Evolutionary conservation across 306 rosid genomes (phyloP), one percentile per base, ranked within the genome.

Genomic region (Crotalaria pallida): DNA sequence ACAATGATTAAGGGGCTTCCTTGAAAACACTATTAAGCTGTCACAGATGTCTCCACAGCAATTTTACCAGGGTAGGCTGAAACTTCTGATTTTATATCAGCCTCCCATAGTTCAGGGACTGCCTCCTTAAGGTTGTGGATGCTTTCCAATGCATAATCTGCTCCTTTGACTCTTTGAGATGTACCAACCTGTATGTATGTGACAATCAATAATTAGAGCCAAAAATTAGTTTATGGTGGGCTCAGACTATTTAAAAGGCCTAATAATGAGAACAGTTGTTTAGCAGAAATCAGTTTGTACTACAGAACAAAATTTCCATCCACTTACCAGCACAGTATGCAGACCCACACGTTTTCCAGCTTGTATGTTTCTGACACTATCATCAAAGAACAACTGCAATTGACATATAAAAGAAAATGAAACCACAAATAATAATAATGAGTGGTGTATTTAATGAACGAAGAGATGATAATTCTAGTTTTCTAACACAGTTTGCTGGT

Each of bases 101-200:
- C 84, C 12, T 95, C 92, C 97, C 96, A 91, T 51, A 95, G 82
- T 82, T 91, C 91, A 50, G 92, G 84, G 57, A 95, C 65, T 17
- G 97, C 97, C 48, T 95, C 97, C 56, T 84, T 95, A 0, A 95
- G 91, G 64, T 95, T 95, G 82, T 95, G 97, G 58, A 91, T 91
- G 76, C 96, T 91, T 79, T 91, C 97, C 67, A 95, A 80, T 0
- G 97, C 99, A 84, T 82, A 86, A 85, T 95, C 99, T 29, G 97
- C 96, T 19, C 96, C 99, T 78, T 89, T 88, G 5, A 88, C 86
- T 81, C 96, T 87, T 69, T 95, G 96, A 1, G 92, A 81, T 29
- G 80, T 84, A 33, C 97, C 99, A 80, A 95, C 82, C 99, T 95
- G 76, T n/a, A n/a, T n/a, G n/a, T 3, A 43, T 24, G 17, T 31